Conservation (phyloP, 495 filamentous ascomycete species). For the Clavariopsis aquatica region DNA sequence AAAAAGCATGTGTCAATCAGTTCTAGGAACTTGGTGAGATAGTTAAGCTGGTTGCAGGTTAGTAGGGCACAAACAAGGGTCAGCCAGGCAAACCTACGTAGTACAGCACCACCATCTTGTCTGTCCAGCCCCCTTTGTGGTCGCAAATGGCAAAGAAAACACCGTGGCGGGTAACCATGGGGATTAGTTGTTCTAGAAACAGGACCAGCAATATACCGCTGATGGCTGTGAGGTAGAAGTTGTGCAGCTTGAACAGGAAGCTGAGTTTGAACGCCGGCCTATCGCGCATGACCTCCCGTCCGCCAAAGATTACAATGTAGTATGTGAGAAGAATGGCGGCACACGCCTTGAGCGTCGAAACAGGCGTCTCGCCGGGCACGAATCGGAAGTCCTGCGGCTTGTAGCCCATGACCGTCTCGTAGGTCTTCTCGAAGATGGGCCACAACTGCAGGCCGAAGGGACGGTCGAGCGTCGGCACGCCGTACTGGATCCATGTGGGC, state of each 20-base stretch:
- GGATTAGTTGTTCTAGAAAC: conserved; percentile 73
- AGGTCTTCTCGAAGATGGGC: conserved; percentile 85
- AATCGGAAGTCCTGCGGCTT: conserved; percentile 71
- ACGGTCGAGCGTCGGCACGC: conserved; percentile 74
- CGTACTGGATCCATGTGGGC: conserved; percentile 44
- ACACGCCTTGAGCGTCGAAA: conserved; percentile 70
- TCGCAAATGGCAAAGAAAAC: conserved; percentile 74
- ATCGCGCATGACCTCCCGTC: conserved; percentile 71
- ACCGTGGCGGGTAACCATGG: conserved; percentile 65
- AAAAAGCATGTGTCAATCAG: conserved; percentile 80
- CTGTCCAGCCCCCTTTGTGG: conserved; percentile 73
- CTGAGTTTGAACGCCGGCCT: conserved; percentile 67
- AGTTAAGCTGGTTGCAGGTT: conserved; percentile 64
- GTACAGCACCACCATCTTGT: conserved; percentile 73
- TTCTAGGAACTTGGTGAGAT: conserved; percentile 81
- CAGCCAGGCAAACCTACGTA: conserved; percentile 59
- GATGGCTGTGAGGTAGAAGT: conserved; percentile 74
- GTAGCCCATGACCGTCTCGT: conserved; percentile 69
- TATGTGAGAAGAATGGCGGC: conserved; percentile 65
- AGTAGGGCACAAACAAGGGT: conserved; percentile 41
- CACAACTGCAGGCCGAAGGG: conserved; percentile 91
- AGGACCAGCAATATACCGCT: conserved; percentile 66
- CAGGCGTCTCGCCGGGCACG: conserved; percentile 63
- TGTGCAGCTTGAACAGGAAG: conserved; percentile 74
- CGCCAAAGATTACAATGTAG: conserved; percentile 75